phyloP scores from a whole-genome alignment of 345 rosid genomes.

The Mallotus nudiflorus region DNA sequence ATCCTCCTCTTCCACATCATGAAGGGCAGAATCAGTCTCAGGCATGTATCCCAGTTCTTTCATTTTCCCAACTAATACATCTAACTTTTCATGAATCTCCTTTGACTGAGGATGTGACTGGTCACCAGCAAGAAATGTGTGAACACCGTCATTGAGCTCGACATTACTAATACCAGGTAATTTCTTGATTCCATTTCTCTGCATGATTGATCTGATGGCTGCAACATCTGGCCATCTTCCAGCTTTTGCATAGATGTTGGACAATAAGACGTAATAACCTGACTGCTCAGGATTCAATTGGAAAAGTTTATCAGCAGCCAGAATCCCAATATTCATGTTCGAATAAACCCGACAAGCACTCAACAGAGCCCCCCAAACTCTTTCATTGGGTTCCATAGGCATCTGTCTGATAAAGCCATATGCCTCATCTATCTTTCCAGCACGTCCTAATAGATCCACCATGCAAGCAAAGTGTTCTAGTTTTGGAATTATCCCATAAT shows the following conservation, averaged over 20 bases:
- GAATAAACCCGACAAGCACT: conserved; percentile 65
- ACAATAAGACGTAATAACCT: conserved; percentile 68
- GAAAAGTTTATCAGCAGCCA: conserved; percentile 68
- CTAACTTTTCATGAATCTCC: conserved; percentile 51
- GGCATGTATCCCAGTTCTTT: conserved; percentile 66
- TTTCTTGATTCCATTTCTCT: conserved; percentile 57
- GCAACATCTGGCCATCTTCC: conserved; percentile 73
- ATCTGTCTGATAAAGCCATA: conserved; percentile 47
- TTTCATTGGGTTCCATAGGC: conserved; percentile 61
- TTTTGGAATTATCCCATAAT: conserved; percentile 49
- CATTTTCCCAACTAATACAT: conserved; percentile 59
- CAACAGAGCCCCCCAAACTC: conserved; percentile 75
- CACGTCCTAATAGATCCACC: conserved; percentile 75
- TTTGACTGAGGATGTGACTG: conserved; percentile 45
- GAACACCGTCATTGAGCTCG: conserved; percentile 48
- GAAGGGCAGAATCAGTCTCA: conserved; percentile 63
- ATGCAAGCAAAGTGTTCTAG: conserved; percentile 75
- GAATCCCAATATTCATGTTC: conserved; percentile 53
- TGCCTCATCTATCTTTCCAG: conserved; percentile 66
- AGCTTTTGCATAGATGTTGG: conserved; percentile 76
- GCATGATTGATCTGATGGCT: conserved; percentile 55
- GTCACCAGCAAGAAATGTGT: conserved; percentile 69
- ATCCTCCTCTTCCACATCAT: conserved; percentile 82
- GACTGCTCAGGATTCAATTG: conserved; percentile 61
- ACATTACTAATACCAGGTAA: conserved; percentile 64